These are phyloP conservation scores for Apiotrichum gracile DNA, from an alignment of 1,284 basidiomycete species.

Conservation along the genomic window DNA sequence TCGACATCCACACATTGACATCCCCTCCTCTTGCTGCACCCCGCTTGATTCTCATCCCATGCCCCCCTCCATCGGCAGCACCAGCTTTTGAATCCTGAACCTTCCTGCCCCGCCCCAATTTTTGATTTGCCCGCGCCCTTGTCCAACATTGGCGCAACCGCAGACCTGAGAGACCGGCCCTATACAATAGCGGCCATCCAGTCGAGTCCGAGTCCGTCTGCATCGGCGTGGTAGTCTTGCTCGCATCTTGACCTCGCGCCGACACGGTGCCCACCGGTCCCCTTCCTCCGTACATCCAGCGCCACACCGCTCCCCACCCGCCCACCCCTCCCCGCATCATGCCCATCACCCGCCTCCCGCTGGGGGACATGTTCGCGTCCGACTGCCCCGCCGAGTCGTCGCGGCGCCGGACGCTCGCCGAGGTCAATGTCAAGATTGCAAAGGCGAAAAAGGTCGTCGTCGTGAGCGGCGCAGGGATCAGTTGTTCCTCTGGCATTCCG, in stretches of 20 bases:
- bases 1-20: too few species aligned
- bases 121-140: too few species aligned
- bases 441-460: slow-evolving; percentile 79
- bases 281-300: not conserved
- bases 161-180: too few species aligned
- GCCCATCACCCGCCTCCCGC: slow-evolving; percentile 31
- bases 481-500: slow-evolving; percentile 86
- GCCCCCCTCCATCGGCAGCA: not conserved
- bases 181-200: too few species aligned
- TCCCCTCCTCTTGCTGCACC: too few species aligned
- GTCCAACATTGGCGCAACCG: too few species aligned
- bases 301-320: not conserved
- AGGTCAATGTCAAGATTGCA: slow-evolving; percentile 67
- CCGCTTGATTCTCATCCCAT: not conserved
- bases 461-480: slow-evolving; percentile 86
- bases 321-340: slow-evolving; percentile 8
- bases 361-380: slow-evolving; percentile 25
- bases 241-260: too few species aligned
- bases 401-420: slow-evolving; percentile 51
- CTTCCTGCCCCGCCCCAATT: too few species aligned
- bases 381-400: slow-evolving; percentile 23
- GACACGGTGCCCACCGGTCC: too few species aligned
- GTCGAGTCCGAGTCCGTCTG: too few species aligned
- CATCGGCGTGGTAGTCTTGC: not conserved
- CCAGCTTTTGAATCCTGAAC: too few species aligned